Evolutionary conservation across 2,329 filamentous ascomycete species (phyloP), one percentile per base, ranked within the genome.

Genomic region (Escovopsis sp.): DNA sequence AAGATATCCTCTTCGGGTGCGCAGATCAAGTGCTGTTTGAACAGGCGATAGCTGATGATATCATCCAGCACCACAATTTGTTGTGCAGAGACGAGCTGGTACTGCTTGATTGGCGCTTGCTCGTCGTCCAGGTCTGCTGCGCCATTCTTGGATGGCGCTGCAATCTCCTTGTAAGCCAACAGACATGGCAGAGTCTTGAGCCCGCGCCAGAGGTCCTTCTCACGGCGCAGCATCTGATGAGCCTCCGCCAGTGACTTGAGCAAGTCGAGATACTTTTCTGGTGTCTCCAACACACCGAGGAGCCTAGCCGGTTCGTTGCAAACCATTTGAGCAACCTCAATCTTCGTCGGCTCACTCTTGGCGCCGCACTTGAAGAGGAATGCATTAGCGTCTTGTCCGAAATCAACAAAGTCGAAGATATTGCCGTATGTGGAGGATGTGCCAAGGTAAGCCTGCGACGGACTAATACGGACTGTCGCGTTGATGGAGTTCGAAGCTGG

Each of bases 331-430:
- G 88, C 89, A 50, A 98, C 75, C 59, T 98, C 91, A 3, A 75
- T 59, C 52, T 85, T 91, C 3, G 82, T 93, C 4, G 91, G 91
- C 59, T 98, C 89, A 48, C 77, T 80, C 61, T 94, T 95, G 3
- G 87, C 89, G 9, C 91, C 91, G 49, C 88, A 85, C 48, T 85
- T 84, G 52, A 87, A 75, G 15, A 98, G 65, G 54, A 98, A 98
- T 0, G 82, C 70, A 54, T 96, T 96, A 2, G 85, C 89, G 56
- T 89, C 80, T 32, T 72, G 66, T 0, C 89, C 87, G 63, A 95
- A 98, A 57, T 96, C 85, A 12, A 96, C 88, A 60, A 95, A 98
- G 57, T 96, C 87, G 51, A 98, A 94, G 30, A 98, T 93, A 30
- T 94, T 84, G 10, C 77, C 82, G 53, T 93, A 98, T 7, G 69